Percentiles rank a stretch among this genome's conserved stretches.
Conservation (phyloP, 805 yeast genomes). For the Candida oleophila region DNA sequence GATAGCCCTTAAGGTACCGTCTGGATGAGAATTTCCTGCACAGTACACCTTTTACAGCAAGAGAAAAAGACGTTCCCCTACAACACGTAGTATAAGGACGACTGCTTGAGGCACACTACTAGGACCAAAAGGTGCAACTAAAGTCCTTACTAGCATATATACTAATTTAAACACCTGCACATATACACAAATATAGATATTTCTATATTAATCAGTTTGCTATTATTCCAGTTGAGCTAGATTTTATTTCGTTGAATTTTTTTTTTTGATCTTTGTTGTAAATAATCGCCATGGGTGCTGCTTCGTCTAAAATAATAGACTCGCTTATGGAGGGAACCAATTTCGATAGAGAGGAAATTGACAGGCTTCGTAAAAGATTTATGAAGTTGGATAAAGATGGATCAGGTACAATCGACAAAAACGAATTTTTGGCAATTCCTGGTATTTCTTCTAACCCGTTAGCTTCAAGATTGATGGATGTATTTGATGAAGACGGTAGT, state of each 20-base stretch:
- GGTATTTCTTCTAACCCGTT: conserved; percentile 89
- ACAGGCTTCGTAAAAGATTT: conserved; percentile 85
- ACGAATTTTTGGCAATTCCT: conserved; percentile 89
- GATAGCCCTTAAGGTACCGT: too few relatives aligned
- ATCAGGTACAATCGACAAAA: conserved; percentile 86
- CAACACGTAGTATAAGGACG: too few relatives aligned
- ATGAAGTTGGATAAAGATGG: conserved; percentile 94
- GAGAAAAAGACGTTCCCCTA: too few relatives aligned
- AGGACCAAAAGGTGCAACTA: too few relatives aligned
- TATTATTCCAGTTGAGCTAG: not conserved
- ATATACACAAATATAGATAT: not conserved
- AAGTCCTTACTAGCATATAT: too few relatives aligned
- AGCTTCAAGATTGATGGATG: conserved; percentile 86
- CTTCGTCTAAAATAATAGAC: conserved; percentile 62
- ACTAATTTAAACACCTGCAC: too few relatives aligned
- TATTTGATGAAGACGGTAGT: conserved; percentile 88
- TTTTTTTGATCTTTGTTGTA: not conserved
- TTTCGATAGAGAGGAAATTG: conserved; percentile 88
- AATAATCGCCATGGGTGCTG: conserved; percentile 50
- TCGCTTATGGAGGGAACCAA: conserved; percentile 78
- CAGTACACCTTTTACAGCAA: too few relatives aligned
- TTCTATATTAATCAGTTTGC: not conserved
- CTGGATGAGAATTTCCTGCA: too few relatives aligned
- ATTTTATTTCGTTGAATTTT: not conserved
- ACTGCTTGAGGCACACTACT: too few relatives aligned